Evolutionary conservation across 2,329 filamentous ascomycete genomes (phyloP).

Genomic region (Xylariales sp.): DNA sequence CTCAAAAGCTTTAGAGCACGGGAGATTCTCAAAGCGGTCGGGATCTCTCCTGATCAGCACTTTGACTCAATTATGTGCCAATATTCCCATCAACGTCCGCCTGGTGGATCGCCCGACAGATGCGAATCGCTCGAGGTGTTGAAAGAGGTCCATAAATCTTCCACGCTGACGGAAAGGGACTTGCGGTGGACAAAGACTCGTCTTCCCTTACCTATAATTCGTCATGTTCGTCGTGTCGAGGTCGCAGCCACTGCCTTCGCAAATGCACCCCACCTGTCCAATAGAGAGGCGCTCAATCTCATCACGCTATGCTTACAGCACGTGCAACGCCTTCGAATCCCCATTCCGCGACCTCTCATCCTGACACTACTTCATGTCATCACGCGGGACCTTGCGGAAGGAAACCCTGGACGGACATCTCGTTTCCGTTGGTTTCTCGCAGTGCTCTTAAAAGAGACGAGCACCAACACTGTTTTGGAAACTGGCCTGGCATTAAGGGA

Average conservation of each 20-base stretch:
- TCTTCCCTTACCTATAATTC: no score
- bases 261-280: conserved; percentile 14
- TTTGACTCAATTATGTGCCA: no score
- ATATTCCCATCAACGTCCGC: no score
- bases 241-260: conserved; percentile 13
- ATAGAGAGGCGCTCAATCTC: conserved; percentile 20
- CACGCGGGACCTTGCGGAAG: conserved; percentile 29
- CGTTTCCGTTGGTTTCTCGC: conserved; percentile 31
- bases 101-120: no score
- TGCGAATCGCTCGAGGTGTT: no score
- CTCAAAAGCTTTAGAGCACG: conserved; percentile 10
- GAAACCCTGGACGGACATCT: conserved; percentile 25
- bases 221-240: background rate
- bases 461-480: conserved; percentile 19
- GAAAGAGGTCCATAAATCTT: no score
- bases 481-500: conserved; percentile 12
- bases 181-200: no score
- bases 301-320: conserved; percentile 26
- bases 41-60: conserved; percentile 8
- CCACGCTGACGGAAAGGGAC: no score
- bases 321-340: conserved; percentile 16
- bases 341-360: conserved; percentile 18
- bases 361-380: conserved; percentile 26
- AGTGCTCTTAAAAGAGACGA: conserved; percentile 21
- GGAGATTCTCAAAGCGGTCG: conserved; percentile 12